phyloP scores from a whole-genome alignment of 306 rosid genomes.

The Vigna nakashimae region DNA sequence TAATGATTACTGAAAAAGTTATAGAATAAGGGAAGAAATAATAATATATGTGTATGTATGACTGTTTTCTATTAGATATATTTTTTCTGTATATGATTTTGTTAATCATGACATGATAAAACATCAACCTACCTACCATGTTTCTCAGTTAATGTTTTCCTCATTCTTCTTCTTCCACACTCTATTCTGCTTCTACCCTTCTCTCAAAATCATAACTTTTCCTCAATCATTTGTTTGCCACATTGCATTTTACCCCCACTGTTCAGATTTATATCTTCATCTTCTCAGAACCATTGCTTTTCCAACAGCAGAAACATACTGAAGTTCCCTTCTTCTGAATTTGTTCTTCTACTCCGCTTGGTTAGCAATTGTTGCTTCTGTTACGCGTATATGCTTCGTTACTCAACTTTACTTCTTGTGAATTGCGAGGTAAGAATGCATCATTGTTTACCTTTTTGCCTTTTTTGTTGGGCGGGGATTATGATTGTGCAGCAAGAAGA shows the following conservation, averaged over 20 bases:
- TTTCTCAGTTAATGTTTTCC: constrained; percentile 23
- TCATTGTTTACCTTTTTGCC: neutral
- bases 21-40: neutral
- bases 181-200: constrained; percentile 30
- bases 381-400: constrained; percentile 29
- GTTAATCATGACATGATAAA: constrained; percentile 37
- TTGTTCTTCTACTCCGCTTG: constrained; percentile 31
- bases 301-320: constrained; percentile 11
- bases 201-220: constrained; percentile 22
- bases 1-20: neutral
- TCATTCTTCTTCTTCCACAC: constrained; percentile 18
- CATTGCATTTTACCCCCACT: constrained; percentile 38
- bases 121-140: constrained; percentile 47
- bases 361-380: constrained; percentile 27
- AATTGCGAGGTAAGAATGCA: constrained; percentile 43
- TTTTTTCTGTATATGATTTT: neutral
- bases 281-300: neutral
- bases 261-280: constrained; percentile 27
- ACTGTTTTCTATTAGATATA: neutral
- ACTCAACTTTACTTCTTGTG: constrained; percentile 32
- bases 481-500: constrained; percentile 16
- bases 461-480: neutral
- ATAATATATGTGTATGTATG: neutral
- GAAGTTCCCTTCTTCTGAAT: constrained; percentile 29
- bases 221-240: constrained; percentile 7